Base-by-base conservation (phyloP, 179 eudicot genomes). In the Camellia oleifera region DNA sequence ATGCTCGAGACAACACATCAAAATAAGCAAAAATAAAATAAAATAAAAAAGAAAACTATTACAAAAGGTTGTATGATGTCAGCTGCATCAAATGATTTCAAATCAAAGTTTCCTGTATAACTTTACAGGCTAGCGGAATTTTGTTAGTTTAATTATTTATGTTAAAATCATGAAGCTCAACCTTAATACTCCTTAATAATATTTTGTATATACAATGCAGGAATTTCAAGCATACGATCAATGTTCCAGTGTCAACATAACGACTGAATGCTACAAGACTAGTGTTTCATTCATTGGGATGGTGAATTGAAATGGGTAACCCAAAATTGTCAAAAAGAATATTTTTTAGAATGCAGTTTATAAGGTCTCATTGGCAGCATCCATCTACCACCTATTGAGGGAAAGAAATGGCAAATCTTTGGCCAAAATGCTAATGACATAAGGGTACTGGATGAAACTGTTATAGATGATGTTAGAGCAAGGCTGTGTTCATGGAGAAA, bases 81-180 rank as follows among this genome's bases (percentile, higher is more conserved):
- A 76, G 17, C 57, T 63, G 57, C 70, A 76, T 58, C 23, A 23
- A n/a, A 74, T 56, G 77, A 57, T 13, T 18, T 44, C 7, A 48
- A 8, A 46, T 7, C 57, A 48, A 62, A 13, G 2, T 5, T 64
- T 14, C 4, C 7, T 48, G 60, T 46, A 8, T 0, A 48, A 64
- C 48, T 46, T 73, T 14, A 40, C 13, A 20, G 7, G 17, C 40
- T 32, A 63, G 58, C 32, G 40, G 68, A 42, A 26, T 73, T 73
- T 74, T 9, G 26, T 74, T 14, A 20, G 8, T 32, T 54, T 7
- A 18, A 32, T 48, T 46, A 14, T 20, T 44, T 58, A 46, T 1
- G 42, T 11, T 4, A 46, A 65, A 63, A 14, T 7, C 60, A 54
- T 44, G 14, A 54, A 32, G 6, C 26, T 42, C 40, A 40, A 13